phyloP scores from a whole-genome alignment of 2,329 filamentous ascomycete genomes.

The Colletotrichum viniferum region DNA sequence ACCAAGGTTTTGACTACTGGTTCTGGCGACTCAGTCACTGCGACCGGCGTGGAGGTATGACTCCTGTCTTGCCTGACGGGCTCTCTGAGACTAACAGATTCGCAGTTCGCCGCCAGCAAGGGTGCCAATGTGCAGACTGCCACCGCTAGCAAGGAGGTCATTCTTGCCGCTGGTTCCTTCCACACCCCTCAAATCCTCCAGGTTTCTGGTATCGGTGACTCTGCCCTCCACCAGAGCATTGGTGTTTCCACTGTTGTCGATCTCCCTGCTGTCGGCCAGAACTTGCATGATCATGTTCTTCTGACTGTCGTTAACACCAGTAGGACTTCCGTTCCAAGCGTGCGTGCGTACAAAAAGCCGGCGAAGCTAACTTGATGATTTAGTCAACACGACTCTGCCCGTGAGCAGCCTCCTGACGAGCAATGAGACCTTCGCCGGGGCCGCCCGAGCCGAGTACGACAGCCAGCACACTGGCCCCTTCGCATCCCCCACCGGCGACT shows the following conservation, averaged over 20 bases:
- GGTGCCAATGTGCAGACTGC: neutral
- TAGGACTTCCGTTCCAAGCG: neutral
- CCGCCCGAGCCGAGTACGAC: slow-evolving; percentile 34
- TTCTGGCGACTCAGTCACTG: slow-evolving; percentile 6
- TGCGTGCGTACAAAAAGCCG: neutral
- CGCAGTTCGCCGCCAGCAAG: slow-evolving; percentile 1
- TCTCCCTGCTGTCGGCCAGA: slow-evolving; percentile 20
- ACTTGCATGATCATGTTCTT: slow-evolving; percentile 21
- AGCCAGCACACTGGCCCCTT: slow-evolving; percentile 32
- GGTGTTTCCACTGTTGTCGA: slow-evolving; percentile 16
- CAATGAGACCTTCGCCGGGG: slow-evolving; percentile 37
- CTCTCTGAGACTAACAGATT: neutral
- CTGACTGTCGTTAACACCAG: slow-evolving; percentile 12
- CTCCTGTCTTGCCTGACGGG: neutral
- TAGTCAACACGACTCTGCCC: slow-evolving; percentile 15
- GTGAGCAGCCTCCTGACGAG: slow-evolving; percentile 26
- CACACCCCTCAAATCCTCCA: slow-evolving; percentile 51
- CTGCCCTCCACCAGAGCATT: slow-evolving; percentile 7
- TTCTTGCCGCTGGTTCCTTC: slow-evolving; percentile 44
- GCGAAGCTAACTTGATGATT: neutral
- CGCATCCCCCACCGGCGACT: slow-evolving; percentile 28
- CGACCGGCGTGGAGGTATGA: slow-evolving; percentile 23
- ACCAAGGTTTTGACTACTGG: slow-evolving; percentile 25
- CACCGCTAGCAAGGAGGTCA: slow-evolving; percentile 38
- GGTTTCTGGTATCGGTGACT: slow-evolving; percentile 51